Evolutionary conservation across 352 stramenopile genomes (phyloP).

Genomic region (Pythium insidiosum): DNA sequence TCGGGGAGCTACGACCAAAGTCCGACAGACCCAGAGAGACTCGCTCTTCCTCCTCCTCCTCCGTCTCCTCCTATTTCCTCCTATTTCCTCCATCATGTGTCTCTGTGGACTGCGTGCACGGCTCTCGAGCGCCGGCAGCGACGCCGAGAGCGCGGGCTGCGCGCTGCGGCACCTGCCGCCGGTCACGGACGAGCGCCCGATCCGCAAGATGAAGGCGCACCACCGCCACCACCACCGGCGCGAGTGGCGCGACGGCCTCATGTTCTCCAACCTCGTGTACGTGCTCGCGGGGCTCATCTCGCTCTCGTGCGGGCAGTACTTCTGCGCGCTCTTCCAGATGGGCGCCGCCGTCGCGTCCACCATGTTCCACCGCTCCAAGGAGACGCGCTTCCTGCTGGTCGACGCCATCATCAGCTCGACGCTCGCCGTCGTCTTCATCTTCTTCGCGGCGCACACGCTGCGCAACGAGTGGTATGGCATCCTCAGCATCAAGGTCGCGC

Average conservation of each 20-base stretch:
- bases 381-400: slow-evolving; percentile 74
- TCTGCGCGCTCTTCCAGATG: slow-evolving; percentile 65
- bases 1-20: no score
- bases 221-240: slow-evolving; percentile 32
- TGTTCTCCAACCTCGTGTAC: slow-evolving; percentile 81
- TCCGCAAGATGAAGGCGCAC: slow-evolving; percentile 27
- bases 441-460: slow-evolving; percentile 51
- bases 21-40: no score
- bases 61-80: background rate
- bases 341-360: slow-evolving; percentile 58
- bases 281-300: slow-evolving; percentile 58
- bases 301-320: slow-evolving; percentile 61
- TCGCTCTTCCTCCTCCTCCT: no score
- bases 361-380: slow-evolving; percentile 77
- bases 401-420: slow-evolving; percentile 74
- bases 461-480: slow-evolving; percentile 75
- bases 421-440: slow-evolving; percentile 61
- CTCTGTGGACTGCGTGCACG: slow-evolving; percentile 21
- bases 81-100: slow-evolving; percentile 20
- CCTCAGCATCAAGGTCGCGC: slow-evolving; percentile 48
- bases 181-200: slow-evolving; percentile 13
- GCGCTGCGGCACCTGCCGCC: slow-evolving; percentile 27
- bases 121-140: slow-evolving; percentile 9
- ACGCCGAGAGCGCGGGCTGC: slow-evolving; percentile 9
- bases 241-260: slow-evolving; percentile 68